Evolutionary conservation across 2,329 filamentous ascomycete genomes (phyloP), one percentile per base, ranked within the genome.

Genomic region (Zymoseptoria ardabiliae): DNA sequence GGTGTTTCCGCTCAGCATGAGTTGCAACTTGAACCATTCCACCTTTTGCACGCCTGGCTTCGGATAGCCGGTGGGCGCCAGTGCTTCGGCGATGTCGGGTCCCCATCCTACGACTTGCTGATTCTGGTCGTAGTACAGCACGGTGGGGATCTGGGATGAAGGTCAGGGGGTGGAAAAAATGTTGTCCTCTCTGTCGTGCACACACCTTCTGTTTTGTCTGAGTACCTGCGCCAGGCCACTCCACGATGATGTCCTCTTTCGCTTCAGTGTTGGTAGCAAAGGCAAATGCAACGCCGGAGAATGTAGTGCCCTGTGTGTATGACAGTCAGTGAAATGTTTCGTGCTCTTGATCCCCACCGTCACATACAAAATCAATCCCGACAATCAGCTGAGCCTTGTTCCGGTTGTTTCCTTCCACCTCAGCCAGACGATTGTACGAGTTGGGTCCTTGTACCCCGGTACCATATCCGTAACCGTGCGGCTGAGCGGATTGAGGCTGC

Each of bases 51-150:
- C 93, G 65, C 93, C 93, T 35, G 90, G 90, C 80, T 97, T 97
- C 68, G 94, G 94, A 75, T 97, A 97, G 64, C 94, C 94, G 49
- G 94, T 97, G 28, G 94, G 94, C 56, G 94, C 93, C 65, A 97
- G 84, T 65, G 94, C 94, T 77, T 97, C 93, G 62, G 94, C 91
- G 70, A 97, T 97, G 80, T 99, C 94, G 59, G 93, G 92, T 63
- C 94, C 94, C 94, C 94, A 99, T 69, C 94, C 94, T n/a, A 97
- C 94, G 54, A 99, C 94, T 76, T 97, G 97, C 73, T 99, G 94
- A 76, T 97, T 96, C 77, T 97, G 93, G 73, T 99, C 94, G 74
- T 99, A 99, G 80, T 99, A 99, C 62, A 99, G 84, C n/a, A 99
- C 94, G 13, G 94, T 97, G 17, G 94, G 94, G 69, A 99, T 97